phyloP scores from a whole-genome alignment of 257 asterid genomes.

The Nicotiana otophora region DNA sequence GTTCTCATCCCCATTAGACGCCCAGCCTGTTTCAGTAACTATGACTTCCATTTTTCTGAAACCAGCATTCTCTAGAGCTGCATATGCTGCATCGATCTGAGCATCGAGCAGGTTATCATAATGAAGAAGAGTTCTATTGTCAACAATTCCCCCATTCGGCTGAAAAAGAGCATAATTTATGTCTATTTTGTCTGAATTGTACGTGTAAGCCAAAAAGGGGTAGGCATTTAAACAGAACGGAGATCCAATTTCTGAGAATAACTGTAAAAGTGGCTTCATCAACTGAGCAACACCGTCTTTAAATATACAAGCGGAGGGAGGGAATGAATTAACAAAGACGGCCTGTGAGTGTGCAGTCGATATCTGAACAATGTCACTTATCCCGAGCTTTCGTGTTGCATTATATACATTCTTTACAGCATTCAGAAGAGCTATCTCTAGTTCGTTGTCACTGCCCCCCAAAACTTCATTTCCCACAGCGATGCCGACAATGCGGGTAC shows the following conservation, averaged over 20 bases:
- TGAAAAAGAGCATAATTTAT: constrained; percentile 87
- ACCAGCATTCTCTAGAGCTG: constrained; percentile 78
- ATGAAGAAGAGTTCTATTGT: constrained; percentile 55
- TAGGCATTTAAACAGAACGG: constrained; percentile 93
- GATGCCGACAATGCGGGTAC: constrained; percentile 76
- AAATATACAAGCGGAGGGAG: constrained; percentile 87
- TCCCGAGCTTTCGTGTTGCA: constrained; percentile 59
- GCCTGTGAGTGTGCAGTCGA: constrained; percentile 81
- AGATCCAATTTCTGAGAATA: constrained; percentile 62
- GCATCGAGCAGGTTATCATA: constrained; percentile 97
- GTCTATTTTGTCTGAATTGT: constrained; percentile 56
- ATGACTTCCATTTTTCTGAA: constrained; percentile 76
- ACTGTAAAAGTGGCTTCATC: constrained; percentile 89
- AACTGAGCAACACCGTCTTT: constrained; percentile 51
- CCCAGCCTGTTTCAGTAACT: constrained; percentile 98
- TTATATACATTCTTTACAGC: constrained; percentile 74
- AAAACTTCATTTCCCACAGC: constrained; percentile 85
- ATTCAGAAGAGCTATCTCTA: constrained; percentile 47
- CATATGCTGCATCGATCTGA: constrained; percentile 93
- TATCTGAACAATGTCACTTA: constrained; percentile 56
- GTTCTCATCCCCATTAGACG: constrained; percentile 78
- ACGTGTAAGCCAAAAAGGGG: constrained; percentile 83
- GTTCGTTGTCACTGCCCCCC: constrained; percentile 47
- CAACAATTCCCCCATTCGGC: constrained; percentile 56
- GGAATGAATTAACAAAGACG: constrained; percentile 68